Evolutionary conservation across 257 asterid genomes (phyloP), one percentile per base, ranked within the genome.

Genomic region (Perilla frutescens): DNA sequence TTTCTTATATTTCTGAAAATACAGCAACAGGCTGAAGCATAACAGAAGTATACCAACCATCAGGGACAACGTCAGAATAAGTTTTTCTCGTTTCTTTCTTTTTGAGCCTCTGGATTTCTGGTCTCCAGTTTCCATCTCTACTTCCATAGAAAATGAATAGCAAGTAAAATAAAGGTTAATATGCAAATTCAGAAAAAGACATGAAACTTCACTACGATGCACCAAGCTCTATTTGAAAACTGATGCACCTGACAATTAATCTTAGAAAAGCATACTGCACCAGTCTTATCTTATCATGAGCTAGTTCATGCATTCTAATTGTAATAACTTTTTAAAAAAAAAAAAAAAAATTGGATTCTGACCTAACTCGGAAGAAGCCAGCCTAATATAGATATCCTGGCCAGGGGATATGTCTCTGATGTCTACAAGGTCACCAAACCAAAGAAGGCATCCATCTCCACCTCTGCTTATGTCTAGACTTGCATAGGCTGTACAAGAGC

Each of bases 361-460:
- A 71, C 76, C 80, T 47, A 62, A 11, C 36, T 79, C 80, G 1
- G 77, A 62, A 31, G 73, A 68, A 44, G 75, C 58, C 57, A 59
- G 5, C 34, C 76, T 26, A 2, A 73, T 63, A 10, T 62, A 73
- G 37, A 73, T 50, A 3, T 50, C 71, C 14, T 72, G 69, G 3
- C 71, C 72, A 0, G 20, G 57, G 13, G 75, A 43, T 3, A 31
- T 12, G 2, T 45, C 47, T 13, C 58, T 57, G 1, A 70, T 45
- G 45, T 70, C 58, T 5, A 12, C 14, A 58, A 70, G 75, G 2
- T 70, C 75, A 7, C 49, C 68, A 9, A 71, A 71, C 76, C 76
- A 71, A 13, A 32, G 68, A 15, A 71, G 44, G 12, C 76, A 58
- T 58, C 76, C 76, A 10, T 12, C 40, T 8, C 71, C 59, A 2